Evolutionary conservation across 805 yeast genomes (phyloP).

Genomic region (Kluyveromyces starmeri): DNA sequence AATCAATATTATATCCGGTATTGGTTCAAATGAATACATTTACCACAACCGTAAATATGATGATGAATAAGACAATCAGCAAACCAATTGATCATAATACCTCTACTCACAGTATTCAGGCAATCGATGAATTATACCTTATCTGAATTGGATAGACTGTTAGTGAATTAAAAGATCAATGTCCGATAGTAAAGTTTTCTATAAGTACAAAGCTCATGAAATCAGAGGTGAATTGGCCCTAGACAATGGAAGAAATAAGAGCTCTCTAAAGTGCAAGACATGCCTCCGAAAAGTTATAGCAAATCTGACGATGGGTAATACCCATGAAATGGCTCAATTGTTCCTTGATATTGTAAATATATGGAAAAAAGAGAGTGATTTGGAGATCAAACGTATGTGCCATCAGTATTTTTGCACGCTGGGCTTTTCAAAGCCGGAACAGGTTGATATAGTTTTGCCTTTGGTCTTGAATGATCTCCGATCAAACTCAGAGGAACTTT

Average conservation of each 20-base stretch:
- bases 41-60: too few relatives aligned
- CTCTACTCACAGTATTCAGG: too few relatives aligned
- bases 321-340: constrained; percentile 56
- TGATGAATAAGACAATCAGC: too few relatives aligned
- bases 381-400: constrained; percentile 64
- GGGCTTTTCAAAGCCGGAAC: constrained; percentile 48
- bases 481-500: constrained; percentile 38
- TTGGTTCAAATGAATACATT: too few relatives aligned
- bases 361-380: constrained; percentile 48
- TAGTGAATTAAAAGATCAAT: too few relatives aligned
- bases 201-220: constrained; percentile 28
- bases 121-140: too few relatives aligned
- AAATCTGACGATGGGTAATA: constrained; percentile 72
- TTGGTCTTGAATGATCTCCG: constrained; percentile 44
- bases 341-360: constrained; percentile 53
- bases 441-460: constrained; percentile 48
- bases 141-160: too few relatives aligned
- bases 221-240: constrained; percentile 12
- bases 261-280: constrained; percentile 33
- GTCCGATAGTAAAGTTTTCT: constrained; percentile 27
- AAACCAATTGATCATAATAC: too few relatives aligned
- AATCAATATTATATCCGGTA: too few relatives aligned
- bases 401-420: constrained; percentile 56
- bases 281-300: constrained; percentile 69
- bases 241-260: constrained; percentile 1